Evolutionary conservation across 1,284 basidiomycete species (phyloP), one percentile per base, ranked within the genome.

Genomic region (Melanopsichium pennsylvanicum): DNA sequence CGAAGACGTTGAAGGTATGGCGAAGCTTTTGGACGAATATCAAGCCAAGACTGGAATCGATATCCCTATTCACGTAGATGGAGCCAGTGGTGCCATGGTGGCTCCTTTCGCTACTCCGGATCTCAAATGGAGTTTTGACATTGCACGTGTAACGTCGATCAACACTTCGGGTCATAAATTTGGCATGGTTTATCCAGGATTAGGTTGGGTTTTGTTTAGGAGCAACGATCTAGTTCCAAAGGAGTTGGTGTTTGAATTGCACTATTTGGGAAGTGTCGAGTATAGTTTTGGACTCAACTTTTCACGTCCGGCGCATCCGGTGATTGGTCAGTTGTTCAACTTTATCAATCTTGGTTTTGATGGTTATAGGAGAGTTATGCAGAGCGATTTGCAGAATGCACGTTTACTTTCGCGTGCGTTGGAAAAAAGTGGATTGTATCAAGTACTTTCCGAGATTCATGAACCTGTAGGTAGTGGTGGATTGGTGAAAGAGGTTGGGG

Each of bases 271-370:
- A 18, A 68, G 64, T 4, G 74, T 73, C 42, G 77, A 74, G 56
- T 73, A 75, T 48, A 69, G 89, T 0, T 97, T 94, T 85, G 94
- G 92, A 21, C 86, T 97, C 77, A 97, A 97, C 84, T 97, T 97
- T 82, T 92, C 90, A 36, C 88, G 93, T 9, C 92, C 92, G 0
- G 91, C 91, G 21, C 87, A 91, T 34, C 91, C 93, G 7, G 90
- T 97, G 77, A 88, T 97, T 43, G 90, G 88, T 1, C 92, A 95
- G 81, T 92, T 94, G 84, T 97, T 92, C 86, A 95, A 92, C 69
- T 79, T 79, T 47, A 62, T 81, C 62, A 72, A 72, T 38, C 70
- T 79, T 18, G 78, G 78, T 26, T 76, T 51, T 83, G 56, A 72
- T 12, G 78, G 78, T 1, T 79, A 74, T 49, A 37, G 49, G 2